These are phyloP conservation scores for Conidiobolus incongruus DNA, from an alignment of 371 early-diverging fungal species.

Conservation along the genomic window DNA sequence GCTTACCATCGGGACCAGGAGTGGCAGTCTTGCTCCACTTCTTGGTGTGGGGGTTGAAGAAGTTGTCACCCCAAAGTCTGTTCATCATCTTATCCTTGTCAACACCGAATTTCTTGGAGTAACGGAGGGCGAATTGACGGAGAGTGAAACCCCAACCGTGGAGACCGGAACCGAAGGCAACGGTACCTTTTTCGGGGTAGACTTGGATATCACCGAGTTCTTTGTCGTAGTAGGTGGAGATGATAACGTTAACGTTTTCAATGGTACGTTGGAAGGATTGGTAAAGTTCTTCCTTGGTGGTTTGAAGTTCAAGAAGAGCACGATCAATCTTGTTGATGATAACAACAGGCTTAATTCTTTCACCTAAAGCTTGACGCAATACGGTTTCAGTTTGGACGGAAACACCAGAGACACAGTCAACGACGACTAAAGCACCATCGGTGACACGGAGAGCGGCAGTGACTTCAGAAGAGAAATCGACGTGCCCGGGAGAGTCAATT, in stretches of 20 bases:
- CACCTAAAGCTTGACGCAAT: constrained; percentile 96
- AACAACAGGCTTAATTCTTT: constrained; percentile 97
- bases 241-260: constrained; percentile 91
- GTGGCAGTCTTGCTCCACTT: constrained; percentile 71
- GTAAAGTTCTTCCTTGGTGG: constrained; percentile 90
- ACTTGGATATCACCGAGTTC: constrained; percentile 75
- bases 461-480: constrained; percentile 99
- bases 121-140: constrained; percentile 93
- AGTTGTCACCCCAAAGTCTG: constrained; percentile 93
- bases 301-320: constrained; percentile 94
- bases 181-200: constrained; percentile 88
- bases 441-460: constrained; percentile 99
- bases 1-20: constrained; percentile 54
- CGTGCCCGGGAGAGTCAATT: constrained; percentile 99
- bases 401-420: constrained; percentile 98
- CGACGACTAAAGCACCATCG: constrained; percentile 99
- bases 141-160: constrained; percentile 99
- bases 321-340: constrained; percentile 99
- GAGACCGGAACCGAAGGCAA: constrained; percentile 98
- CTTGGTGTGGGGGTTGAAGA: constrained; percentile 92
- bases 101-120: constrained; percentile 94
- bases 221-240: constrained; percentile 75
- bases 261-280: constrained; percentile 79
- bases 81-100: constrained; percentile 89
- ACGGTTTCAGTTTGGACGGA: constrained; percentile 99